phyloP scores from a whole-genome alignment of 495 filamentous ascomycete genomes.

The Neurospora intermedia region DNA sequence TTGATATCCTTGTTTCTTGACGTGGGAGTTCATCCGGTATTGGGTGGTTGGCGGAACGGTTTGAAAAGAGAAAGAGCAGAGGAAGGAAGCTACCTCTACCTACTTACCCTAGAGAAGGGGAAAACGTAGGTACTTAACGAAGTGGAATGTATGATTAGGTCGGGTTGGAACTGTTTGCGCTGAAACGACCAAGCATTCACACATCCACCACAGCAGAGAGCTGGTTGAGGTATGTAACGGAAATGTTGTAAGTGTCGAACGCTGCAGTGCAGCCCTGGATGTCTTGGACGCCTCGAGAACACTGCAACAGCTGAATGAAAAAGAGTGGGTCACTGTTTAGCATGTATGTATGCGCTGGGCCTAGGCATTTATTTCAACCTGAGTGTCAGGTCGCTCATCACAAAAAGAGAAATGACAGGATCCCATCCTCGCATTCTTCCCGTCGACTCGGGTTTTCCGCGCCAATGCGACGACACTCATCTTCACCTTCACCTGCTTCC shows the following conservation, averaged over 20 bases:
- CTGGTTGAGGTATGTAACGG: background rate
- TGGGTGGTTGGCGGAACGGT: background rate
- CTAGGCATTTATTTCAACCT: background rate
- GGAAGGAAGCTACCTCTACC: background rate
- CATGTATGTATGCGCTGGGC: background rate
- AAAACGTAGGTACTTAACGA: background rate
- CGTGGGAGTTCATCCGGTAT: background rate
- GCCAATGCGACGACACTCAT: background rate
- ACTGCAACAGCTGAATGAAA: background rate
- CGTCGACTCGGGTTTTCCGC: background rate
- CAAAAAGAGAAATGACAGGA: background rate
- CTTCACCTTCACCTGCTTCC: background rate
- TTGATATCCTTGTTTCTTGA: background rate
- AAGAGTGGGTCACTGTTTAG: background rate
- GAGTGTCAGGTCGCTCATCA: background rate
- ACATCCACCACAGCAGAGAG: background rate
- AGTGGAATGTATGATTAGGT: background rate
- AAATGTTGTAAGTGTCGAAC: background rate
- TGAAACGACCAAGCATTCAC: background rate
- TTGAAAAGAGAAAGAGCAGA: background rate
- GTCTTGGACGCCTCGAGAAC: background rate
- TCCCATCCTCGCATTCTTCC: background rate
- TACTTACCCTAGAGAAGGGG: background rate
- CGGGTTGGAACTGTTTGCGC: background rate
- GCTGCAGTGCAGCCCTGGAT: background rate